Base-by-base conservation (phyloP, 129 eudicot genomes). In the Escallonia rubra region DNA sequence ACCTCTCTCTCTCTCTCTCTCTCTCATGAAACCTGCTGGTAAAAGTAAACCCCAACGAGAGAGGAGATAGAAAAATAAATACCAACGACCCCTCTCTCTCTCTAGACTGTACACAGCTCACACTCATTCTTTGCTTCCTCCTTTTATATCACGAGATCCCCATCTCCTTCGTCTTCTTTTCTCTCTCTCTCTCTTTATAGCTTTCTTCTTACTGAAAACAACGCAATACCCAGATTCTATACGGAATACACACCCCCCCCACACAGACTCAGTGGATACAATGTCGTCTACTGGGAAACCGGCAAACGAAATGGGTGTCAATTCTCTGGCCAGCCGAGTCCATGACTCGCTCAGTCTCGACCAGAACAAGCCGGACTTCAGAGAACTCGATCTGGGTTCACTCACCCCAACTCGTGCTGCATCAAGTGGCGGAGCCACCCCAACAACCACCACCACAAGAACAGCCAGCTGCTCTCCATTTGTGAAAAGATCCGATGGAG, bases 101-200 rank as follows among this genome's bases (percentile, higher is more conserved):
- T 14, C 60, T 16, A 5, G 0, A 54, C 15, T 8, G 15, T 56
- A 14, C 10, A 56, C 77, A 75, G 73, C 77, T 74, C 79, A 78
- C 57, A 43, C 73, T 74, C 79, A 73, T 69, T 79, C 75, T 73
- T 79, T 73, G 63, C 79, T 73, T 73, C 79, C 45, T 73, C 49
- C 65, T 74, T 69, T 63, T 76, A 59, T 59, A 67, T 80, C 86
- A 81, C 86, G 82, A 77, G 86, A 81, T 81, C 86, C 70, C 82
- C 86, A 66, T 73, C 72, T n/a, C 16, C 59, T 50, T 56, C 82
- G 57, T 38, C 74, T 34, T 42, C 70, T 56, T 42, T 56, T 57
- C 53, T 56, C 70, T 15, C 9, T 62, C 69, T 43, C 70, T 57
- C 76, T 48, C 74, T 68, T 34, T 14, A 23, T 23, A 23, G 34